Base-by-base conservation (phyloP, 2,329 filamentous ascomycete species). In the Coniochaeta ligniaria region DNA sequence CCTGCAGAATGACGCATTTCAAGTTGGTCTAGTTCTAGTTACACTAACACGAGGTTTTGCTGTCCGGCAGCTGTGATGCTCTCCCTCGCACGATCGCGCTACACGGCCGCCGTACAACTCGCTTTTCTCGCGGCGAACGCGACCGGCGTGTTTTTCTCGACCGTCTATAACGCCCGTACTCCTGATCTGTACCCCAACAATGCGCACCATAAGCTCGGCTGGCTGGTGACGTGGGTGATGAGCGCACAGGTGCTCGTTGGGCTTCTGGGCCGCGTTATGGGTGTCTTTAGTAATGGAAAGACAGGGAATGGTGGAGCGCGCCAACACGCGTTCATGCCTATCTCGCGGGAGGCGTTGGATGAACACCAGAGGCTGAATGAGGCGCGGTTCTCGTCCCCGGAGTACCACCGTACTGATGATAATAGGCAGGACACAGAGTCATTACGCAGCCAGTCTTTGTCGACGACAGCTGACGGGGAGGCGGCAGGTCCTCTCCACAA, bases 151-250 rank as follows among this genome's bases (percentile, higher is more conserved):
- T 68, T 91, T 16, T 71, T 90, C n/a, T n/a, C n/a, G 28, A 86
- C 84, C 8, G 81, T 91, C 36, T 96, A 96, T 78, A 92, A 95
- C 71, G 80, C 83, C 61, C 85, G 83, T 64, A 96, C 92, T 0
- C 92, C 92, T 0, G 91, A 96, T 70, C 77, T 97, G 24, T 97
- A 96, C 71, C 86, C 87, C 33, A 88, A 90, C 70, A 96, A 96
- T 70, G 84, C 89, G n/a, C 93, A 97, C 73, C 87, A 92, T 76
- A 92, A 90, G 72, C 82, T 94, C 50, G 92, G 92, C 60, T 98
- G 94, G 94, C 80, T 91, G 45, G 81, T 89, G 33, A 94, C 89
- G 3, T 89, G 85, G 79, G 78, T 93, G 5, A 80, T 90, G 12
- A 80, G 80, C 59, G 85, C 82, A 0, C 94, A 96, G 76, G 81